These are phyloP conservation scores for Coccomyxa sp. DNA, from an alignment of 139 green algal species.

Conservation along the genomic window DNA sequence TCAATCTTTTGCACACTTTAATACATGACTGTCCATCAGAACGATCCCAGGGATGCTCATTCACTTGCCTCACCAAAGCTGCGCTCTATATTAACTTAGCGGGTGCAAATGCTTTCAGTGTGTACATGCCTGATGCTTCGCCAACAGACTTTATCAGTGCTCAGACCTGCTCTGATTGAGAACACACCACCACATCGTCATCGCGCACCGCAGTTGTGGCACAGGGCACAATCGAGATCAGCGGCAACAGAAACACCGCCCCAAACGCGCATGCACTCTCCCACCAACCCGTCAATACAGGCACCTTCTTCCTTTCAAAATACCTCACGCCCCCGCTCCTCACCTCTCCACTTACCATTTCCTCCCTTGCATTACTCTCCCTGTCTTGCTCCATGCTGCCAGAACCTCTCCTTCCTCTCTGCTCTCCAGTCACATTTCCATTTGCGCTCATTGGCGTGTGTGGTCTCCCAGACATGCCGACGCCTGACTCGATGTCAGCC, in stretches of 20 bases:
- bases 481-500: background rate
- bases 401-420: background rate
- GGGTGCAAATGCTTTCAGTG: no score
- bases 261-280: background rate
- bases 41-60: no score
- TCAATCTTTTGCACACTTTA: no score
- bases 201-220: background rate
- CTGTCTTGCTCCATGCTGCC: background rate
- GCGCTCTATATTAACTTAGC: no score
- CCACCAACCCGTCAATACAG: background rate
- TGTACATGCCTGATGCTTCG: no score
- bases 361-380: background rate
- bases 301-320: background rate
- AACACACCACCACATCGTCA: background rate
- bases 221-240: constrained; percentile 3
- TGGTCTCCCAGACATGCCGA: no score
- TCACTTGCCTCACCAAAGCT: no score
- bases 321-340: background rate
- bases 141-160: background rate
- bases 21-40: no score
- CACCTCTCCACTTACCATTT: background rate
- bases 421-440: background rate
- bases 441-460: background rate
- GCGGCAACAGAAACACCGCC: constrained; percentile 3
- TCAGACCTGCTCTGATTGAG: background rate